These are phyloP conservation scores for Plasmopara halstedii DNA, from an alignment of 352 stramenopile genomes.

Conservation along the genomic window DNA sequence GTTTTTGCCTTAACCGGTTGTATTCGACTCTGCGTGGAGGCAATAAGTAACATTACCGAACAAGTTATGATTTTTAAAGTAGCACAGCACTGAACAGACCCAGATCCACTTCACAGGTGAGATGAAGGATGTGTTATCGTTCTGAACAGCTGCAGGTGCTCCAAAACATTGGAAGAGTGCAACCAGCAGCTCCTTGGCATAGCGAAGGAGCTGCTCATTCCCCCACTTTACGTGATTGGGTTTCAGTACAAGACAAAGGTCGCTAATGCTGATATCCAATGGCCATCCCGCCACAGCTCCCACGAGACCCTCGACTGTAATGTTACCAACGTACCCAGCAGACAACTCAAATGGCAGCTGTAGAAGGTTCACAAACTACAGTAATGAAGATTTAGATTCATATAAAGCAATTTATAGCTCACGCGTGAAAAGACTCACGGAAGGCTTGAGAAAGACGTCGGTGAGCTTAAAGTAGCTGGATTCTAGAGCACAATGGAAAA, in stretches of 20 bases:
- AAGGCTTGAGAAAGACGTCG: conserved; percentile 56
- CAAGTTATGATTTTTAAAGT: neutral
- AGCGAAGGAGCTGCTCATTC: conserved; percentile 63
- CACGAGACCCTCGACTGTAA: conserved; percentile 54
- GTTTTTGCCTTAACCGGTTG: conserved; percentile 42
- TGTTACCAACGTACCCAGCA: conserved; percentile 56
- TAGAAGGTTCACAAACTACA: conserved; percentile 52
- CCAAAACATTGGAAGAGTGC: conserved; percentile 47
- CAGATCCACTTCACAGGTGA: conserved; percentile 60
- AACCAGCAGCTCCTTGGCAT: conserved; percentile 55
- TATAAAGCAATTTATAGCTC: neutral
- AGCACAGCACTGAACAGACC: conserved; percentile 13
- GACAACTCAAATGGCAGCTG: conserved; percentile 61
- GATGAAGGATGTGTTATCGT: conserved; percentile 22
- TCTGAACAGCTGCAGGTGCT: conserved; percentile 21
- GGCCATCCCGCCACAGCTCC: conserved; percentile 50
- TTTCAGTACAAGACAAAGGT: conserved; percentile 56
- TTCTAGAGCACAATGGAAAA: conserved; percentile 22
- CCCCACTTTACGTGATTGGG: conserved; percentile 53
- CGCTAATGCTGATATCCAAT: conserved; percentile 39
- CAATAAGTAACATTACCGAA: neutral
- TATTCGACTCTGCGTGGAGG: conserved; percentile 31
- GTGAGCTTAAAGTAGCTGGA: conserved; percentile 54
- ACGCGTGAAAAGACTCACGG: conserved; percentile 18
- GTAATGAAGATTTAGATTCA: neutral